Percentiles rank a stretch among this genome's conserved stretches.
phyloP scores from a whole-genome alignment of 257 asterid species.

The Lavandula angustifolia region DNA sequence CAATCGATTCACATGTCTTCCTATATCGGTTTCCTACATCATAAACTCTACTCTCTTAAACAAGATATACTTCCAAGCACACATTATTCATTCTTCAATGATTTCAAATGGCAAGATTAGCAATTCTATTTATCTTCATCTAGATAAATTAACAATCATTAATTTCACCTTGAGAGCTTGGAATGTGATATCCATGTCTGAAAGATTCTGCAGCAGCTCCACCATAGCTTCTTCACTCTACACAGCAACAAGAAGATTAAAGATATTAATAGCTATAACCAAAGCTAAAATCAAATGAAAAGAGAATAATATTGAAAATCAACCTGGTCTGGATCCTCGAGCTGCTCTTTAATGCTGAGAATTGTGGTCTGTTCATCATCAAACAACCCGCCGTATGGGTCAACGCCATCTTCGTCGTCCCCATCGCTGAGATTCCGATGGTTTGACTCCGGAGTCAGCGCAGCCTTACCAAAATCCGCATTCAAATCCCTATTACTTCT shows the following conservation, averaged over 20 bases:
- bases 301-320: background rate
- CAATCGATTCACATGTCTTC: constrained; percentile 81
- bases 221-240: constrained; percentile 78
- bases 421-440: constrained; percentile 39
- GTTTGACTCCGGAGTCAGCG: constrained; percentile 79
- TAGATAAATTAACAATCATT: background rate
- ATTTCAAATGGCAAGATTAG: background rate
- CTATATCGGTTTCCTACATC: constrained; percentile 83
- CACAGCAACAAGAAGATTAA: background rate
- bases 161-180: constrained; percentile 69
- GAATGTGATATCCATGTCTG: constrained; percentile 88
- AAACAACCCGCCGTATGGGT: constrained; percentile 63
- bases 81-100: background rate
- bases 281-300: background rate
- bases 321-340: constrained; percentile 82
- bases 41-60: constrained; percentile 21
- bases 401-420: constrained; percentile 50
- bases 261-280: background rate
- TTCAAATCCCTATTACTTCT: constrained; percentile 23
- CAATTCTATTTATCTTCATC: background rate
- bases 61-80: background rate
- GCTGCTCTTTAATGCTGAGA: constrained; percentile 68
- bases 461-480: constrained; percentile 47
- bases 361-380: constrained; percentile 72
- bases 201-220: constrained; percentile 71